phyloP scores from a whole-genome alignment of 2,329 filamentous ascomycete species.

The Amphichorda felina region DNA sequence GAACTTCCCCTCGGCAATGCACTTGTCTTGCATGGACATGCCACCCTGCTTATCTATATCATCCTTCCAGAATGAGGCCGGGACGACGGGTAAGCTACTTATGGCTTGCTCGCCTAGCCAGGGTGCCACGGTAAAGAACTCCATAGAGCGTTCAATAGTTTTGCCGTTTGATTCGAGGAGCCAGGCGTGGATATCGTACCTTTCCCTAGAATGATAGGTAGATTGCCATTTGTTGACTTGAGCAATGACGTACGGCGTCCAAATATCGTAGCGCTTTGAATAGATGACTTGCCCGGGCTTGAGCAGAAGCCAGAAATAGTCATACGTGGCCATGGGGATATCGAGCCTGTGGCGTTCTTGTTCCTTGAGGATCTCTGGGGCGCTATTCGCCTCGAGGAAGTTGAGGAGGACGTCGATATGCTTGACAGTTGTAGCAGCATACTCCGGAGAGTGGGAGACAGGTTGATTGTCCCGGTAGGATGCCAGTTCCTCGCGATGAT shows the following conservation, averaged over 20 bases:
- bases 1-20: slow-evolving; percentile 26
- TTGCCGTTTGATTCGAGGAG: slow-evolving; percentile 22
- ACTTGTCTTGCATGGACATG: slow-evolving; percentile 21
- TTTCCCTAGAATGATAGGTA: too few relatives aligned
- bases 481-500: slow-evolving; percentile 29
- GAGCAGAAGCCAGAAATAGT: slow-evolving; percentile 32
- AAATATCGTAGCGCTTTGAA: slow-evolving; percentile 22
- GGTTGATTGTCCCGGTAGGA: slow-evolving; percentile 29
- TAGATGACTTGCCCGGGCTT: slow-evolving; percentile 34
- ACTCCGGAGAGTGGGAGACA: slow-evolving; percentile 24
- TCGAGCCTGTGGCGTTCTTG: slow-evolving; percentile 22
- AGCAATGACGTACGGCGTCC: slow-evolving; percentile 30
- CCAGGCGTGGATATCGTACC: slow-evolving; percentile 26
- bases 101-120: slow-evolving; percentile 34
- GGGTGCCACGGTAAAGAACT: slow-evolving; percentile 18
- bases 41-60: slow-evolving; percentile 17
- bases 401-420: slow-evolving; percentile 33
- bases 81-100: slow-evolving; percentile 25
- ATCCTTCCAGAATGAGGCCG: slow-evolving; percentile 28
- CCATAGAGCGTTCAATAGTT: slow-evolving; percentile 23
- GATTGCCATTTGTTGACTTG: too few relatives aligned
- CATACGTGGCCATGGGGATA: slow-evolving; percentile 28
- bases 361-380: slow-evolving; percentile 25
- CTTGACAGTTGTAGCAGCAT: slow-evolving; percentile 23
- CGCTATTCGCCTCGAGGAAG: slow-evolving; percentile 27